Evolutionary conservation across 768 basidiomycete species (phyloP).

Genomic region (Pleurotus cornucopiae): DNA sequence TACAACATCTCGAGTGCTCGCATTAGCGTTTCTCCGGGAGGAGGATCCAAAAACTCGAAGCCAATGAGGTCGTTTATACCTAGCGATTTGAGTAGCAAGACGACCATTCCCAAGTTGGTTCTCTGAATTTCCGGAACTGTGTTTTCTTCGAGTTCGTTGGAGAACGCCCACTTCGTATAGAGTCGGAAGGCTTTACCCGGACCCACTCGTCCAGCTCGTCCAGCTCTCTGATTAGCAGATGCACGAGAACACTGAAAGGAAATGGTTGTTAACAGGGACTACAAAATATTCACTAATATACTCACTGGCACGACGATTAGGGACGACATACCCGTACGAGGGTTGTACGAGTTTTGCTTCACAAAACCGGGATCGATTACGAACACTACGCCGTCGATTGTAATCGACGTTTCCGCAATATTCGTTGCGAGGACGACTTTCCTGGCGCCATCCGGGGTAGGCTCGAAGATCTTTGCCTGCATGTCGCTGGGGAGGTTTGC

Average conservation of each 20-base stretch:
- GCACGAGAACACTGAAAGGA: slow-evolving; percentile 82
- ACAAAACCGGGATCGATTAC: slow-evolving; percentile 99
- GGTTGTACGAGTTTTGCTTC: slow-evolving; percentile 99
- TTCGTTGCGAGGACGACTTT: slow-evolving; percentile 99
- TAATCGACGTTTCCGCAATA: slow-evolving; percentile 99
- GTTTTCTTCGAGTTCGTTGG: slow-evolving; percentile 94
- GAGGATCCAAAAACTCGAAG: slow-evolving; percentile 98
- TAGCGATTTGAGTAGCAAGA: slow-evolving; percentile 90
- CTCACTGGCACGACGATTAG: slow-evolving; percentile 91
- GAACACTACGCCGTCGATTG: slow-evolving; percentile 98
- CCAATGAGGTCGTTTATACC: slow-evolving; percentile 98
- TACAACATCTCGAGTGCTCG: slow-evolving; percentile 91
- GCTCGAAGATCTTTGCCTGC: slow-evolving; percentile 99
- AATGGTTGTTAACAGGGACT: background rate
- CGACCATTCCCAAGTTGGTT: slow-evolving; percentile 96
- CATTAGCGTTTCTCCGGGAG: slow-evolving; percentile 96
- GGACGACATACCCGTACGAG: slow-evolving; percentile 97
- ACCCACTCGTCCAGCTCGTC: slow-evolving; percentile 95
- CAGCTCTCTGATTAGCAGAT: slow-evolving; percentile 95
- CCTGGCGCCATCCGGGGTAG: slow-evolving; percentile 92
- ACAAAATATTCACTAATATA: slow-evolving; percentile 11
- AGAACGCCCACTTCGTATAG: slow-evolving; percentile 97
- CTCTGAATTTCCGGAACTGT: slow-evolving; percentile 98
- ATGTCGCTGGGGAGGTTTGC: slow-evolving; percentile 99
- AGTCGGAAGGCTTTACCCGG: slow-evolving; percentile 98